phyloP scores from a whole-genome alignment of 78 protist genomes.

The Dictyostelium firmibasis region DNA sequence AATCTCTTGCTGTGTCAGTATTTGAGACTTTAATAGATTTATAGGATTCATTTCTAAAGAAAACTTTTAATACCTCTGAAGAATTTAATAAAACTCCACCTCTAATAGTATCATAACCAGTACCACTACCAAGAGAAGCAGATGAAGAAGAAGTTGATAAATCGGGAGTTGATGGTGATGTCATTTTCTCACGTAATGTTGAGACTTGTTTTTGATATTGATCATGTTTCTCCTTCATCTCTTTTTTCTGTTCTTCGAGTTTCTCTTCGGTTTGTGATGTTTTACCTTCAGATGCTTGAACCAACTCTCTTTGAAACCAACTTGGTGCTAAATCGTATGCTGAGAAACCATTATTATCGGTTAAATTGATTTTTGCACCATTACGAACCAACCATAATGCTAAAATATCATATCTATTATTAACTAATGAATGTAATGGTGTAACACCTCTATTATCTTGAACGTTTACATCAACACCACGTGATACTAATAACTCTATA shows the following conservation, averaged over 20 bases:
- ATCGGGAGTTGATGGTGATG: background rate
- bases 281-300: slow-evolving; percentile 64
- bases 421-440: slow-evolving; percentile 58
- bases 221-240: background rate
- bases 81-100: background rate
- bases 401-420: slow-evolving; percentile 48
- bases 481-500: slow-evolving; percentile 38
- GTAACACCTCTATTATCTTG: slow-evolving; percentile 64
- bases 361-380: slow-evolving; percentile 44
- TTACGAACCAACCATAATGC: slow-evolving; percentile 65
- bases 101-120: slow-evolving; percentile 13
- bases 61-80: slow-evolving; percentile 35
- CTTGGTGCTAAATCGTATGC: slow-evolving; percentile 63
- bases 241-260: background rate
- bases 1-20: slow-evolving; percentile 42
- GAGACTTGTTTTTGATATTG: background rate
- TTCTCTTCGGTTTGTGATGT: background rate
- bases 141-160: background rate
- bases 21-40: slow-evolving; percentile 26
- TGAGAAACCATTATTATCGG: slow-evolving; percentile 44
- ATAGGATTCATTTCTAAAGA: slow-evolving; percentile 25
- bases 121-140: background rate
- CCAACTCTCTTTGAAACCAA: slow-evolving; percentile 74
- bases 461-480: slow-evolving; percentile 66
- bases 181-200: background rate